Evolutionary conservation across 768 basidiomycete genomes (phyloP).

Genomic region (Phylloporus arenicola): DNA sequence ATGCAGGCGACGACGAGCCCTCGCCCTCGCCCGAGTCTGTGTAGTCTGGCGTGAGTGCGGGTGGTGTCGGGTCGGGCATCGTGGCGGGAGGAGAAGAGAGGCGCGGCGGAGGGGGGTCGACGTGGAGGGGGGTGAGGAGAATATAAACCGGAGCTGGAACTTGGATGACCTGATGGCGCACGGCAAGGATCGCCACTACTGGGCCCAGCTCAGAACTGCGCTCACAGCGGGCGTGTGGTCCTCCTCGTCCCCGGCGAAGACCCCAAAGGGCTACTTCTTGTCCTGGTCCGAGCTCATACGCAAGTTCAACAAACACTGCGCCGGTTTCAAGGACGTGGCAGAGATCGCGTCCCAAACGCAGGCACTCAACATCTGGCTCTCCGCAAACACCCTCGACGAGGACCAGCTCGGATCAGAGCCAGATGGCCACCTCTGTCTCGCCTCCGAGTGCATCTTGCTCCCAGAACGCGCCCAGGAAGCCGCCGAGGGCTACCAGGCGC

Average conservation of each 20-base stretch:
- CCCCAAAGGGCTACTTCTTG: conserved; percentile 46
- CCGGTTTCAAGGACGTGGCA: conserved; percentile 52
- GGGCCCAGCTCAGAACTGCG: conserved; percentile 64
- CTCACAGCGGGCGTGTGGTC: conserved; percentile 76
- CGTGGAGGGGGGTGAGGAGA: not conserved
- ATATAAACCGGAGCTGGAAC: not conserved
- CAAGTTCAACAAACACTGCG: conserved; percentile 84
- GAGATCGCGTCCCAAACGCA: conserved; percentile 68
- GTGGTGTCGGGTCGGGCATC: conserved; percentile 40
- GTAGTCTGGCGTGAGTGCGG: conserved; percentile 57
- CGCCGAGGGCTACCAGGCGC: conserved; percentile 43
- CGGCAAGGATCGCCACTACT: conserved; percentile 71
- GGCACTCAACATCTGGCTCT: conserved; percentile 52
- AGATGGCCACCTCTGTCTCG: conserved; percentile 32
- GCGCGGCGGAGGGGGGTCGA: conserved; percentile 8
- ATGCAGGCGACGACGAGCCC: conserved; percentile 23
- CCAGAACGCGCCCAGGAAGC: conserved; percentile 58
- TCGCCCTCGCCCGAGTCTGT: conserved; percentile 48
- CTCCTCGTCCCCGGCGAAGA: conserved; percentile 53
- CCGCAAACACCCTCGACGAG: conserved; percentile 44
- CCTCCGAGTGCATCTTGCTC: conserved; percentile 51
- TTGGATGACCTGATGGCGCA: conserved; percentile 31
- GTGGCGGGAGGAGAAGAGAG: conserved; percentile 14
- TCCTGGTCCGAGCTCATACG: conserved; percentile 77
- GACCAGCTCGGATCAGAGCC: conserved; percentile 50